Percentiles rank a stretch among this genome's conserved stretches.
phyloP scores from a whole-genome alignment of 2,329 filamentous ascomycete species.

The Scopulariopsis brevicaulis region DNA sequence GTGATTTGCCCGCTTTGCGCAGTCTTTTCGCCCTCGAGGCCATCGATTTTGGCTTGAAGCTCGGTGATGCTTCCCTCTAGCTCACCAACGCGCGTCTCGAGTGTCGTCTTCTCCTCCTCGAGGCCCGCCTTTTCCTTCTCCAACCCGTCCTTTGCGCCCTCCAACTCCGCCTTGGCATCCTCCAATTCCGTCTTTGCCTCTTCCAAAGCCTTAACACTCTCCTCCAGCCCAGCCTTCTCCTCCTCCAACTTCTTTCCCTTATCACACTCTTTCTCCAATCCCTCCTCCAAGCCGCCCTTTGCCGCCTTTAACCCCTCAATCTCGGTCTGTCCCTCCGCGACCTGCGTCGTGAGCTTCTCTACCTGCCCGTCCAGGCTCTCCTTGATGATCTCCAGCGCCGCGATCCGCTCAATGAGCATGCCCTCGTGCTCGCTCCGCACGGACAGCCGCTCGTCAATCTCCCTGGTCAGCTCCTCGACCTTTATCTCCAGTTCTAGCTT shows the following conservation, averaged over 20 bases:
- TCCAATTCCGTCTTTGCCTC: neutral
- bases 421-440: constrained; percentile 4
- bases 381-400: constrained; percentile 1
- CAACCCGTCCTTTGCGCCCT: neutral
- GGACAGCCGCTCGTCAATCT: neutral
- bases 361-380: constrained; percentile 2
- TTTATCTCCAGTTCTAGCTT: neutral
- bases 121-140: neutral
- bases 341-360: neutral
- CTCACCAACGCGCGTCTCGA: neutral
- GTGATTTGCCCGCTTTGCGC: neutral
- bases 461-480: neutral
- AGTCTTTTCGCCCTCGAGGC: neutral
- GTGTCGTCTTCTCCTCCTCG: neutral
- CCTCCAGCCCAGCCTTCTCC: neutral
- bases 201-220: neutral
- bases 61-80: constrained; percentile 1
- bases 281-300: neutral
- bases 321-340: neutral
- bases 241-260: neutral
- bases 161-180: neutral
- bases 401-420: constrained; percentile 2
- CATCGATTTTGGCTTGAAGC: neutral
- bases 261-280: neutral
- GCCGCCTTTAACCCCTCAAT: neutral